A percentile compares a stretch with the other conserved stretches of the same genome.
Evolutionary conservation across 345 rosid genomes (phyloP).

Genomic region (Sapria himalayana): DNA sequence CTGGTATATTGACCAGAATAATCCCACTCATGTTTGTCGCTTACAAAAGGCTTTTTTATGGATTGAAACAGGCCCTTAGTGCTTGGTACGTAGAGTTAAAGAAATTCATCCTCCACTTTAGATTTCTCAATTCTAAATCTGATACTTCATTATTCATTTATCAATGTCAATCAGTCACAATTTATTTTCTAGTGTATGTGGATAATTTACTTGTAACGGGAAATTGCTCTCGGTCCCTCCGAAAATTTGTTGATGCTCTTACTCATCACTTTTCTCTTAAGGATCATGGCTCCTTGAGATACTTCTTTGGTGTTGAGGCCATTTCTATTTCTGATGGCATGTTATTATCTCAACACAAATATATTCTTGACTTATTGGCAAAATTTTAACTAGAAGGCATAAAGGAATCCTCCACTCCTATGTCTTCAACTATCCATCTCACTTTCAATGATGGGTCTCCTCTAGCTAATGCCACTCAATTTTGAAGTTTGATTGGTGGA

Average conservation of each 20-base stretch:
- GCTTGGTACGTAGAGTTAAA: background rate
- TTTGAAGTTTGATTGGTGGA: too few species aligned
- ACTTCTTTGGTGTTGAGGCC: too few species aligned
- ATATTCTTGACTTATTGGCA: too few species aligned
- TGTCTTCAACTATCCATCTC: too few species aligned
- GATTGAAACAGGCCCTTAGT: constrained; percentile 2
- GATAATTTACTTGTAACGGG: background rate
- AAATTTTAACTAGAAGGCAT: too few species aligned
- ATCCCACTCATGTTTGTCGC: background rate
- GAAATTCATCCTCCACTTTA: rapidly evolving
- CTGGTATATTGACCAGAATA: background rate
- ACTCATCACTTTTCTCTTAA: background rate
- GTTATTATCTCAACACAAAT: too few species aligned
- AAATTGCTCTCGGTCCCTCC: rapidly evolving
- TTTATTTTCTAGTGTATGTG: background rate
- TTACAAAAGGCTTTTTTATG: background rate
- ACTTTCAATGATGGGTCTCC: too few species aligned
- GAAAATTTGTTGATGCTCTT: rapidly evolving
- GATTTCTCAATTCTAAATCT: background rate
- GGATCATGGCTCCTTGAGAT: too few species aligned
- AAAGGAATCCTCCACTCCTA: too few species aligned
- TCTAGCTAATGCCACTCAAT: too few species aligned
- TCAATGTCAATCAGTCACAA: too few species aligned
- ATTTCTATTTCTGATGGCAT: too few species aligned
- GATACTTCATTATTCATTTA: constrained; percentile 4